Evolutionary conservation across 192 early-diverging fungal genomes (phyloP).

Genomic region (Backusella australiensis): DNA sequence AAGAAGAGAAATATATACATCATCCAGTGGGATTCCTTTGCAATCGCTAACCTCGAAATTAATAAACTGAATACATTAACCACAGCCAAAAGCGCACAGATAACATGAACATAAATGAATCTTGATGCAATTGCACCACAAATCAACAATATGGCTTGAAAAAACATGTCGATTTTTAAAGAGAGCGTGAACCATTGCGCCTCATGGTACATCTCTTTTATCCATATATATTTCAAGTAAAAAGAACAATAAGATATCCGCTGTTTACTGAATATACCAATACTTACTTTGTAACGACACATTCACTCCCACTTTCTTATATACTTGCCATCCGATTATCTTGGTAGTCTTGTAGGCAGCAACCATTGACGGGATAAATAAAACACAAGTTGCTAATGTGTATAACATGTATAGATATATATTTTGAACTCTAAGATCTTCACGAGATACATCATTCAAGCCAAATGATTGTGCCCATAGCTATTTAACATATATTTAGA

Average conservation of each 20-base stretch:
- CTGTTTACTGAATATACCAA: neutral
- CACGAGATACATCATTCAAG: neutral
- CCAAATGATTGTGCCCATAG: neutral
- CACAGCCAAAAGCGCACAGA: neutral
- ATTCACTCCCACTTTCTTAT: slow-evolving; percentile 5
- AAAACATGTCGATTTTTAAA: slow-evolving; percentile 23
- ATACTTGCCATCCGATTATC: neutral
- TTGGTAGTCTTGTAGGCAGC: neutral
- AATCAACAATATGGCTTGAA: slow-evolving; percentile 3
- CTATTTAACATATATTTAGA: neutral
- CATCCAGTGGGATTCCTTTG: neutral
- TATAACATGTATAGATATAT: neutral
- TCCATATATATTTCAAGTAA: neutral
- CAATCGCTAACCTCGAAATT: neutral
- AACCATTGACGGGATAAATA: neutral
- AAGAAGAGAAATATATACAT: neutral
- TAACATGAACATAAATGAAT: neutral
- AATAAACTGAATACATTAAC: neutral
- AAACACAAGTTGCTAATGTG: neutral
- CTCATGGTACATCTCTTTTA: slow-evolving; percentile 11
- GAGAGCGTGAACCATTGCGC: slow-evolving; percentile 11
- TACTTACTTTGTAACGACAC: slow-evolving; percentile 1
- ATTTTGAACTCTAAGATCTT: neutral
- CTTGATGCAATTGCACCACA: neutral
- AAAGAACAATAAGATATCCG: neutral